Percentiles rank a stretch among this genome's conserved stretches.
phyloP scores from a whole-genome alignment of 2,329 filamentous ascomycete species.

The Fusarium temperatum region DNA sequence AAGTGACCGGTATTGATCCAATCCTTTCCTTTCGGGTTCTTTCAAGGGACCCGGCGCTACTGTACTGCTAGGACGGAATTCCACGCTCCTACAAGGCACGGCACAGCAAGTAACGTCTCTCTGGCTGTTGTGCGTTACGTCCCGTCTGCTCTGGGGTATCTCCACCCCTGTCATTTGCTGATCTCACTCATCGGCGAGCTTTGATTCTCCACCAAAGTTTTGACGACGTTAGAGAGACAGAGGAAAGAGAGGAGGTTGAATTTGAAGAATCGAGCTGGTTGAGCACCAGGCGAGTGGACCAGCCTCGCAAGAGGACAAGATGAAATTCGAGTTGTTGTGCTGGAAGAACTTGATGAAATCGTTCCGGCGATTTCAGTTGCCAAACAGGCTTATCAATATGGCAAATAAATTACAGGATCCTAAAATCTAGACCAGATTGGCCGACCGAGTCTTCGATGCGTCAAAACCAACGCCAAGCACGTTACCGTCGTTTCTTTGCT shows the following conservation, averaged over 20 bases:
- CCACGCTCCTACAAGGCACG: slow-evolving; percentile 5
- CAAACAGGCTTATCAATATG: background rate
- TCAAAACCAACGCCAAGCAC: background rate
- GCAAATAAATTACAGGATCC: background rate
- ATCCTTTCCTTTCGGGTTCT: slow-evolving; percentile 14
- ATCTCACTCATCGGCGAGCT: slow-evolving; percentile 20
- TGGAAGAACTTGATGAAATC: background rate
- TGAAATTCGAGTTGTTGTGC: background rate
- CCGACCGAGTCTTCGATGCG: slow-evolving; percentile 10
- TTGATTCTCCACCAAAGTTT: slow-evolving; percentile 28
- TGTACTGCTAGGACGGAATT: slow-evolving; percentile 2
- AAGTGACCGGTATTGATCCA: slow-evolving; percentile 30
- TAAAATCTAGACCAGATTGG: background rate
- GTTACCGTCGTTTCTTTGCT: background rate
- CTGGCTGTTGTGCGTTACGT: background rate
- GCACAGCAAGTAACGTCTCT: slow-evolving; percentile 4
- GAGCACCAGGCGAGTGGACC: slow-evolving; percentile 11
- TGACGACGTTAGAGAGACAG: slow-evolving; percentile 20
- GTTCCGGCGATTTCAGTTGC: background rate
- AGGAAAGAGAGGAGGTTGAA: slow-evolving; percentile 11
- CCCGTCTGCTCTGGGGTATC: slow-evolving; percentile 14
- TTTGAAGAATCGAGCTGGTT: slow-evolving; percentile 14
- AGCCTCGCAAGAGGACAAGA: background rate
- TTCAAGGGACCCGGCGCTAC: slow-evolving; percentile 10
- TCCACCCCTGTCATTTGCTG: slow-evolving; percentile 20